Evolutionary conservation across 2,329 filamentous ascomycete species (phyloP), one percentile per base, ranked within the genome.

Genomic region (Botrytis deweyae): DNA sequence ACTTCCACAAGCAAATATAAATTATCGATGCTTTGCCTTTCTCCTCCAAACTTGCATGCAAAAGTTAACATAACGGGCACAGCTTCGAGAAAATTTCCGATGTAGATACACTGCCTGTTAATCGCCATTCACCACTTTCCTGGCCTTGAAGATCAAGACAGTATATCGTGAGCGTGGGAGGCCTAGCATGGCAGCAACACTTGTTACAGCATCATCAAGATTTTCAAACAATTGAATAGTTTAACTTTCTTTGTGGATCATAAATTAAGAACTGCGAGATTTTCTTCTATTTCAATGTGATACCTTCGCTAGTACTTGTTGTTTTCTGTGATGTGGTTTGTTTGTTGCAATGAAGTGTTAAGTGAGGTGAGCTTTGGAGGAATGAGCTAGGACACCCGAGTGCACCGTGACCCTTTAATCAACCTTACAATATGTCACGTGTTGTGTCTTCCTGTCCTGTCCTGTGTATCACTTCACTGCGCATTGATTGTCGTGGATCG

Each of bases 171-270:
- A 9, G 52, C n/a, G 12, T 14, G 59, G 22, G 22, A 38, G 33
- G 6, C 29, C 29, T 29, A 29, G 29, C 12, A 40, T 25, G 42
- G 14, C 22, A 66, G 64, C 4, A 66, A 52, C 22, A 66, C 64
- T 49, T 38, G 64, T 52, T 66, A 52, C 29, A 12, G 2, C 46
- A 36, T 36, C 7, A 44, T 66, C 33, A 10, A 18, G 16, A 25
- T 25, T 9, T 7, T 33, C 14, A 7, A 4, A 18, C n/a, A 1
- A 0, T 16, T 36, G 12, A 1, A 14, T 38, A 36, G 4, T 52
- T 22, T n/a, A 36, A 1, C 20, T 18, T 49, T 14, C 44, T 46
- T 8, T 14, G 8, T 38, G 22, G 0, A 10, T 38, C 8, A 38
- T 1, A 49, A 9, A 33, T 3, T 18, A 7, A 22, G 18, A 22